Evolutionary conservation across 2,329 filamentous ascomycete species (phyloP), one percentile per base, ranked within the genome.

Genomic region (Podosphaera xanthii): DNA sequence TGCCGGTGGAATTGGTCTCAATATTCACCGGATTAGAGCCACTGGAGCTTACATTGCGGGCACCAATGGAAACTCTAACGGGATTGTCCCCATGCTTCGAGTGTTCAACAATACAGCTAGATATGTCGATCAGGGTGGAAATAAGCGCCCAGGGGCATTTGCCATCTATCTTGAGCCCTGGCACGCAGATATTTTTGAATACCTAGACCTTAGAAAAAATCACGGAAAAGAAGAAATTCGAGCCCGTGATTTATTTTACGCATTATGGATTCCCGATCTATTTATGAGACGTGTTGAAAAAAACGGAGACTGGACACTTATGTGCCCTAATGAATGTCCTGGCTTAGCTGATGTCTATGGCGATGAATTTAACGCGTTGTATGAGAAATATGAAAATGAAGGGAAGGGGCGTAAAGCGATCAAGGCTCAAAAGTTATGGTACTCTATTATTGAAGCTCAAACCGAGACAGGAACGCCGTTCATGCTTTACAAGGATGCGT

Each of bases 221-320:
- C 92, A 98, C 73, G 92, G 92, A 66, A 98, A 98, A 76, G 92
- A 98, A 71, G 92, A 98, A 75, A 81, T 95, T 65, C 89, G 92
- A 68, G 92, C 92, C 64, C 90, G 92, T 70, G 92, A 98, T 72
- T 79, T 98, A 58, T 98, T 98, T 82, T 88, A 95, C 63, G 92
- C 91, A 61, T 80, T 98, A 57, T 98, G 92, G 92, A 96, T 96
- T 60, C 90, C 92, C 14, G 92, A 98, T 76, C 80, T 98, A 53
- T 98, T 98, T 82, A 98, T 98, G 92, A 94, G 95, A 79, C 89
- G 92, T 71, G 91, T 98, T 60, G 89, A 98, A 75, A 84, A 88
- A 77, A 98, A 98, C 72, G 85, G 82, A 60, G 86, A 92, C 61
- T 98, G 92, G 92, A 97, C 92, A 22, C 78, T 98, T 50, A 95